Evolutionary conservation across 2,329 filamentous ascomycete genomes (phyloP).

Genomic region (Trichoderma polysporum): DNA sequence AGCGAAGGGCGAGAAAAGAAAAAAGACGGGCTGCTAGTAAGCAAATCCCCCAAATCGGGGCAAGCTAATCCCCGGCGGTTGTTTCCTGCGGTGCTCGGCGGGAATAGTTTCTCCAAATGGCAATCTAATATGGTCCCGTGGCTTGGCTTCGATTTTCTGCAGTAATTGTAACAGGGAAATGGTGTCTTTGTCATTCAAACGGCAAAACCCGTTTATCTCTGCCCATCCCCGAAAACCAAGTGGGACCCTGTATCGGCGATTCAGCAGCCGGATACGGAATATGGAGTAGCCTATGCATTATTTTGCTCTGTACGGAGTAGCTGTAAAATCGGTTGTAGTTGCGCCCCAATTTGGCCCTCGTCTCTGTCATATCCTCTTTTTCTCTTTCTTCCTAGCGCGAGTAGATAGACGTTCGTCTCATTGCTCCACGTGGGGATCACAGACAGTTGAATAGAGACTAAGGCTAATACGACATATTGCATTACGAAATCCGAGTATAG

Average conservation of each 20-base stretch:
- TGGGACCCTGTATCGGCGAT: background rate
- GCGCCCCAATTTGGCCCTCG: background rate
- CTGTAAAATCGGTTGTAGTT: background rate
- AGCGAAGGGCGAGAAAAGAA: conserved; percentile 1
- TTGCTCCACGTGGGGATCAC: background rate
- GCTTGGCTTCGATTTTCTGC: background rate
- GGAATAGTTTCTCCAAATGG: background rate
- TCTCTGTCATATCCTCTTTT: background rate
- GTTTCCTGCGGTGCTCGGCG: background rate
- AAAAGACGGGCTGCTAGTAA: background rate
- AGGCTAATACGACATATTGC: background rate
- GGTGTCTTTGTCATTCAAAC: background rate
- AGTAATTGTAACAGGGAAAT: background rate
- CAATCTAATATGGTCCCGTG: no score
- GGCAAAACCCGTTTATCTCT: background rate
- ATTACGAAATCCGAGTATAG: no score
- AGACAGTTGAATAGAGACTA: background rate
- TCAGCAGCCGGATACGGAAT: background rate
- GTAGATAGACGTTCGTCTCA: background rate
- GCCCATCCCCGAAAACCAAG: background rate
- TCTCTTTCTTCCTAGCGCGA: background rate
- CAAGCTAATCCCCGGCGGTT: background rate
- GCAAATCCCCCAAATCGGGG: background rate
- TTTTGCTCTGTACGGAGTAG: background rate
- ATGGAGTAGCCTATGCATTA: no score